phyloP scores from a whole-genome alignment of 371 early-diverging fungal genomes.

The Smittium mucronatum region DNA sequence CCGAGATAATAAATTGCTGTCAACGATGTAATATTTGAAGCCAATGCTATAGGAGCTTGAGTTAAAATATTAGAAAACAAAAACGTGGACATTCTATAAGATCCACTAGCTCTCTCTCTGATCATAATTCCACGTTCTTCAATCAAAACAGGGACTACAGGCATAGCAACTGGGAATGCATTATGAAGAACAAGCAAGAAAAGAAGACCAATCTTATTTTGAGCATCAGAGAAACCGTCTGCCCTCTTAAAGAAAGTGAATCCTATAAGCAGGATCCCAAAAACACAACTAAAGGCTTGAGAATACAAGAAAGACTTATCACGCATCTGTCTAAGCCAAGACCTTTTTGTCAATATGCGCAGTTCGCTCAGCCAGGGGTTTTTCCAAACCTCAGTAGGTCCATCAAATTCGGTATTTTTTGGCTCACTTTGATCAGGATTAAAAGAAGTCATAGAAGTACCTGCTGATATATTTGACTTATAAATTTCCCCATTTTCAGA shows the following conservation, averaged over 20 bases:
- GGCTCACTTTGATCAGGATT: neutral
- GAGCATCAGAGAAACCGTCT: conserved; percentile 42
- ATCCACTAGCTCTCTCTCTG: conserved; percentile 53
- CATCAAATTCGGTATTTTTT: neutral
- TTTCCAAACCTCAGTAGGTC: neutral
- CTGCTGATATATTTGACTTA: neutral
- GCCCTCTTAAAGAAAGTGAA: conserved; percentile 58
- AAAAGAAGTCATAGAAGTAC: neutral
- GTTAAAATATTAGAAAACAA: conserved; percentile 46
- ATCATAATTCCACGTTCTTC: conserved; percentile 54
- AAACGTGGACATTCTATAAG: conserved; percentile 59
- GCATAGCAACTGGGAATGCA: conserved; percentile 46
- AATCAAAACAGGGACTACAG: conserved; percentile 59
- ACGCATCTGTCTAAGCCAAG: conserved; percentile 25
- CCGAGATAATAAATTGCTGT: conserved; percentile 27
- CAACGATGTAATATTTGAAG: conserved; percentile 49
- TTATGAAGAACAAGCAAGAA: conserved; percentile 54
- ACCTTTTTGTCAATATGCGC: conserved; percentile 19
- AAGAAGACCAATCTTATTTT: conserved; percentile 57
- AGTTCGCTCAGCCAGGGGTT: conserved; percentile 26
- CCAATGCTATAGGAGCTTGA: conserved; percentile 36
- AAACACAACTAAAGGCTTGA: conserved; percentile 12
- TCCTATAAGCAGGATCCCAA: conserved; percentile 38
- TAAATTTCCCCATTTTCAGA: neutral
- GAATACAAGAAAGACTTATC: conserved; percentile 17